Base-by-base conservation (phyloP, 352 stramenopile species). In the Aphanomyces invadans region DNA sequence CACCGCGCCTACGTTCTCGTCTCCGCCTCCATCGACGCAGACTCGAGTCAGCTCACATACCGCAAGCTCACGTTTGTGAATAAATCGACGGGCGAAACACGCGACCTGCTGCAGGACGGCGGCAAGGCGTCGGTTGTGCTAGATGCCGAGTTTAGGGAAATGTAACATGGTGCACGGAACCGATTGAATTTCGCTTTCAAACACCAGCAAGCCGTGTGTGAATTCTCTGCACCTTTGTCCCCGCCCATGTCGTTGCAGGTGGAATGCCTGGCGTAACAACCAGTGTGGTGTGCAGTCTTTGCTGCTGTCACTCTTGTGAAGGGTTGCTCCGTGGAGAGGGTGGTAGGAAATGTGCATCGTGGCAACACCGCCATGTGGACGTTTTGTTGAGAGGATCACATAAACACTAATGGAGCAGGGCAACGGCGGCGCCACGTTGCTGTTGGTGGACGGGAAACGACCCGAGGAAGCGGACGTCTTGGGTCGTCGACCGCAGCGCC, bases 391-490 rank as follows among this genome's bases (percentile, higher is more conserved):
- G n/a, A n/a, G n/a, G n/a, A n/a, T n/a, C n/a, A n/a, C n/a, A n/a
- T n/a, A n/a, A n/a, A n/a, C n/a, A n/a, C n/a, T n/a, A n/a, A n/a
- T n/a, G n/a, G n/a, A n/a, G n/a, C n/a, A n/a, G n/a, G n/a, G n/a
- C n/a, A n/a, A n/a, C n/a, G 36, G 36, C 36, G 36, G 36, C n/a
- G n/a, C n/a, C n/a, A n/a, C n/a, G n/a, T n/a, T n/a, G n/a, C n/a
- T 19, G 49, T 11, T 38, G 25, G 4, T 57, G 49, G 48, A 81
- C 77, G n/a, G 85, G 78, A 69, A 86, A 94, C 46, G 85, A 94
- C 25, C 85, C 85, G 36, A 92, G 74, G 68, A 90, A 81, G 66
- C 89, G 84, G 45, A 94, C 81, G 1, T 63, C 68, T 65, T 82
- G 89, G 17, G 91, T 74, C 1, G 70, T 66, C 10, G 68, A 66